Percentiles rank a stretch among this genome's conserved stretches.
Evolutionary conservation across 441 rosid genomes (phyloP).

Genomic region (Gossypium schwendimanii): DNA sequence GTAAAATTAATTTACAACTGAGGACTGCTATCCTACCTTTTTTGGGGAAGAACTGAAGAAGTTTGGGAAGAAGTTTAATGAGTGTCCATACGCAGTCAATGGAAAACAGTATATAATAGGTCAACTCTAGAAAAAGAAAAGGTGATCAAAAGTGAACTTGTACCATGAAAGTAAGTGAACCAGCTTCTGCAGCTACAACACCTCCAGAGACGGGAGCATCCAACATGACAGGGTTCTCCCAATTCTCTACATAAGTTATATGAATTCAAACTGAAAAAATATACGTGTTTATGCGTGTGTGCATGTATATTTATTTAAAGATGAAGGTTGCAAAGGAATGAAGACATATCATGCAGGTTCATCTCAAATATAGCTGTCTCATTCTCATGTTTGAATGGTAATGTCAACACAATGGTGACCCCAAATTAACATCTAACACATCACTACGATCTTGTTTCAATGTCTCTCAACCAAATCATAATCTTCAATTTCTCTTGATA

Average conservation of each 20-base stretch:
- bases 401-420: neutral
- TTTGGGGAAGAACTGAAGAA: neutral
- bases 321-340: neutral
- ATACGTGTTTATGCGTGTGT: neutral
- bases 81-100: neutral
- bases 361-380: neutral
- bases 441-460: neutral
- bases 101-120: neutral
- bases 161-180: conserved; percentile 81
- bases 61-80: neutral
- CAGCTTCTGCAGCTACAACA: conserved; percentile 80
- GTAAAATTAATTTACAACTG: neutral
- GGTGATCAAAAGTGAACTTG: conserved; percentile 14
- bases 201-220: conserved; percentile 99
- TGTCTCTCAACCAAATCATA: neutral
- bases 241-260: conserved; percentile 30
- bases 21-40: neutral
- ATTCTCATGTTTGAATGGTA: conserved; percentile 1
- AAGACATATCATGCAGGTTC: conserved; percentile 9
- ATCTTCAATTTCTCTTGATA: neutral
- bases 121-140: neutral
- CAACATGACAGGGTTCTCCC: conserved; percentile 71
- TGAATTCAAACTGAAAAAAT: neutral
- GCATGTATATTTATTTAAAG: neutral
- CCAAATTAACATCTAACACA: neutral